Evolutionary conservation across 805 yeast genomes (phyloP).

Genomic region (Candida coquimbonensis): DNA sequence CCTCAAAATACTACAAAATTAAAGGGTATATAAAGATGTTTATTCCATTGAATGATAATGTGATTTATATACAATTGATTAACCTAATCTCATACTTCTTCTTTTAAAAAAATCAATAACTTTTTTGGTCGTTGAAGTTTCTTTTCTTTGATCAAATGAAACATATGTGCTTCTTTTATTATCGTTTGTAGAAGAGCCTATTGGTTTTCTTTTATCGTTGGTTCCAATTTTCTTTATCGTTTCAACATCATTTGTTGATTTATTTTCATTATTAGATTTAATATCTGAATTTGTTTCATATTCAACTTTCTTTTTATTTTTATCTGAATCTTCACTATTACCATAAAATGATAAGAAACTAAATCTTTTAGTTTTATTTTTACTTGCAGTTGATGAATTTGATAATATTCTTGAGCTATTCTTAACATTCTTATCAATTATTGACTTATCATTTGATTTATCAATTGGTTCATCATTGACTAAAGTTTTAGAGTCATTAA

Average conservation of each 20-base stretch:
- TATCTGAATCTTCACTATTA: neutral
- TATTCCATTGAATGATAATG: neutral
- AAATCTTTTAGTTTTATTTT: conserved; percentile 30
- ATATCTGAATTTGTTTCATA: too few relatives aligned
- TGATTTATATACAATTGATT: neutral
- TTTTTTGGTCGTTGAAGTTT: conserved; percentile 68
- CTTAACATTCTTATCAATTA: too few relatives aligned
- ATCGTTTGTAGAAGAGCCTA: conserved; percentile 20
- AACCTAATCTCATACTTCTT: conserved; percentile 36
- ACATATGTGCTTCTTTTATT: conserved; percentile 17
- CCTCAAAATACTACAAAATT: too few relatives aligned
- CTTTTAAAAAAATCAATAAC: conserved; percentile 76
- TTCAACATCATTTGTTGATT: conserved; percentile 6
- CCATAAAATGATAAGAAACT: conserved; percentile 33
- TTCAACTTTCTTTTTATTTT: too few relatives aligned
- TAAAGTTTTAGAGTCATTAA: conserved; percentile 5
- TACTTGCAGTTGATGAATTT: conserved; percentile 1
- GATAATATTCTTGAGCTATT: conserved; percentile 5
- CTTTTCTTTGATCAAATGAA: conserved; percentile 33
- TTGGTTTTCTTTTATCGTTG: conserved; percentile 14
- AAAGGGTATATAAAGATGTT: neutral
- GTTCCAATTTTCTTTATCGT: neutral
- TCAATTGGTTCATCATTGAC: conserved; percentile 1
- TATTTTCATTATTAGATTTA: too few relatives aligned
- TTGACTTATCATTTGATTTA: too few relatives aligned